A percentile compares a stretch with the other conserved stretches of the same genome.
Conservation (phyloP, 83 land plant genomes). For the Larix sibirica region DNA sequence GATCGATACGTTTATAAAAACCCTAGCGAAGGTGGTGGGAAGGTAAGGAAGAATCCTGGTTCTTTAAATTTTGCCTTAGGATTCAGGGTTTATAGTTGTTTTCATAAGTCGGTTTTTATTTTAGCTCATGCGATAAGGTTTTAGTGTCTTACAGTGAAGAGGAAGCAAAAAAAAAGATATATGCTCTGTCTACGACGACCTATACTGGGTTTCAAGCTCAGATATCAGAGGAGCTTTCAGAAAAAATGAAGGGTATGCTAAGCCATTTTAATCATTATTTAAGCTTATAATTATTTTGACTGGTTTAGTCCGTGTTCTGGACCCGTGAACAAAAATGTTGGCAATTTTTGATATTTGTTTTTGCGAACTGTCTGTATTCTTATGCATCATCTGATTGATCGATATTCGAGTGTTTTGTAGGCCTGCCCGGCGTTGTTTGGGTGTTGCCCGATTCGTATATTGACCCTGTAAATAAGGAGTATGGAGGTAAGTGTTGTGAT, state of each 20-base stretch:
- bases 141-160: constrained; percentile 16
- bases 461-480: constrained; percentile 66
- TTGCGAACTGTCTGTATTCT: no score
- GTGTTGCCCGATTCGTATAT: constrained; percentile 76
- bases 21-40: constrained; percentile 7
- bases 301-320: not conserved
- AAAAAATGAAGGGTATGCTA: constrained; percentile 10
- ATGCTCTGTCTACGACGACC: constrained; percentile 46
- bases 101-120: no score
- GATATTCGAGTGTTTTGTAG: constrained; percentile 18
- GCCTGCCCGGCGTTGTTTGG: constrained; percentile 68
- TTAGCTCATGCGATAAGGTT: no score
- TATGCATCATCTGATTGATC: no score
- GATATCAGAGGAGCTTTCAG: constrained; percentile 34
- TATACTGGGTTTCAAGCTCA: constrained; percentile 41
- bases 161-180: constrained; percentile 44
- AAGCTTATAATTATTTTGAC: not conserved
- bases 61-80: no score
- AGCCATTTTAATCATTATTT: not conserved
- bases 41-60: not conserved
- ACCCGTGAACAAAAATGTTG: not conserved
- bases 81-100: no score
- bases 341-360: no score
- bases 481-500: constrained; percentile 49
- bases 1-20: constrained; percentile 52